A percentile compares a stretch with the other conserved stretches of the same genome.
Conservation (phyloP, 139 green algal genomes). For the Microglena sp. region DNA sequence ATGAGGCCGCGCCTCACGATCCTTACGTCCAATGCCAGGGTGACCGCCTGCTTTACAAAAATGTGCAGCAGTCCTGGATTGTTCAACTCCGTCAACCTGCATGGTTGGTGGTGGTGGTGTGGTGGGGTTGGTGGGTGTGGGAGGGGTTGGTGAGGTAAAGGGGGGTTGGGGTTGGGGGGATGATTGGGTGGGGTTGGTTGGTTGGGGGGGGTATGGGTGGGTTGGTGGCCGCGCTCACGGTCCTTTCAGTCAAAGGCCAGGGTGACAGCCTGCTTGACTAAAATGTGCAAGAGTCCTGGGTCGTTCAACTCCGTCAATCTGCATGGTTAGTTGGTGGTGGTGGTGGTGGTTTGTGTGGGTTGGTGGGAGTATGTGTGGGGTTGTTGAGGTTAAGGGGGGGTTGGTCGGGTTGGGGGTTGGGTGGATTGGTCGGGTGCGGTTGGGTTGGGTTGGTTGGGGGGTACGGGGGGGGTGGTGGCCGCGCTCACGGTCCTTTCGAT, state of each 20-base stretch:
- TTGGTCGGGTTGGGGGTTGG: too few relatives aligned
- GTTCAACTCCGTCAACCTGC: conserved; percentile 56
- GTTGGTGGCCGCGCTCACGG: conserved; percentile 76
- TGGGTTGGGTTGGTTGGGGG: too few relatives aligned
- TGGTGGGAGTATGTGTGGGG: conserved; percentile 1
- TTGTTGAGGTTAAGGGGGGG: too few relatives aligned
- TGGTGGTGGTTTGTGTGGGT: neutral
- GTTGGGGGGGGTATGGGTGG: too few relatives aligned
- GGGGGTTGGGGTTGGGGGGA: too few relatives aligned
- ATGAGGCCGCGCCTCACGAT: conserved; percentile 78
- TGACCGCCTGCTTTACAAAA: conserved; percentile 78
- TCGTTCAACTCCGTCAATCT: conserved; percentile 64
- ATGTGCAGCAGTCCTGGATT: conserved; percentile 81
- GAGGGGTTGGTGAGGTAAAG: too few relatives aligned
- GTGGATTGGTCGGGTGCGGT: too few relatives aligned
- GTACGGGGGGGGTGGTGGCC: too few relatives aligned
- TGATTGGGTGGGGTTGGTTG: too few relatives aligned
- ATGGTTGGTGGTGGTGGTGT: neutral
- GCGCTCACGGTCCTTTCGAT: conserved; percentile 73
- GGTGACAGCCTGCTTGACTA: conserved; percentile 76
- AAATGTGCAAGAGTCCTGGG: conserved; percentile 79
- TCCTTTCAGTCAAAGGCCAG: conserved; percentile 75
- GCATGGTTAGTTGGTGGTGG: neutral
- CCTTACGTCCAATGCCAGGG: conserved; percentile 69
- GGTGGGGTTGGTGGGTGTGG: neutral